These are phyloP conservation scores for Spergularia azorica DNA, from an alignment of 179 eudicot species.

Conservation along the genomic window DNA sequence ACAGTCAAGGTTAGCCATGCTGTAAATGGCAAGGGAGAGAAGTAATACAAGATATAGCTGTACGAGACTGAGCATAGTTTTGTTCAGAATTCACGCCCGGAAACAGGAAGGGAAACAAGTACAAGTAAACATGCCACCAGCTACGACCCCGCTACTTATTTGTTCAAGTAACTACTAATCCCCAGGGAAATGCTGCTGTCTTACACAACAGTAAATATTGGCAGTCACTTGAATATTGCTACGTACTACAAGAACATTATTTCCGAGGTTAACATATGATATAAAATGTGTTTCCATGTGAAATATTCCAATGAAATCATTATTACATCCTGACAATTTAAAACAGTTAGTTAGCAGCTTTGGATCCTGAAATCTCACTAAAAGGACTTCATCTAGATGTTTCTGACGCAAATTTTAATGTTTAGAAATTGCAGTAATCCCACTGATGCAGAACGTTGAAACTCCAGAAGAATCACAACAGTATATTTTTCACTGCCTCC, in stretches of 20 bases:
- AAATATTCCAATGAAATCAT: not conserved
- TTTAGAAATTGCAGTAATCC: too few relatives aligned
- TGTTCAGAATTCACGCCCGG: not conserved
- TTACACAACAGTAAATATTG: too few relatives aligned
- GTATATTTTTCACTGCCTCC: too few relatives aligned
- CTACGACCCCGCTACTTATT: too few relatives aligned
- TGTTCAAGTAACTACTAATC: too few relatives aligned
- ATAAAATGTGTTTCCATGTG: not conserved
- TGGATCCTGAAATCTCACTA: not conserved
- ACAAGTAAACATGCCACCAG: too few relatives aligned
- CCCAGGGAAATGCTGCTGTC: too few relatives aligned
- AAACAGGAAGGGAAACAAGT: too few relatives aligned
- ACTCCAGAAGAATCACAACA: too few relatives aligned
- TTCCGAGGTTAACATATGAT: not conserved
- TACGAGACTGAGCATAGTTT: not conserved
- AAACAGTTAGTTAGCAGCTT: not conserved
- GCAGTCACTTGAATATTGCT: not conserved
- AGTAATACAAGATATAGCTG: not conserved
- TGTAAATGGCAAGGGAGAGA: not conserved
- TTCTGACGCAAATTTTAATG: too few relatives aligned
- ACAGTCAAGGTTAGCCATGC: constrained; percentile 23
- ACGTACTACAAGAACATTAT: not conserved
- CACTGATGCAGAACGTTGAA: too few relatives aligned
- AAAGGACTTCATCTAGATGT: too few relatives aligned
- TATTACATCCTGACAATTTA: not conserved